Evolutionary conservation across 805 yeast species (phyloP).

Genomic region (Metschnikowia lachancei): DNA sequence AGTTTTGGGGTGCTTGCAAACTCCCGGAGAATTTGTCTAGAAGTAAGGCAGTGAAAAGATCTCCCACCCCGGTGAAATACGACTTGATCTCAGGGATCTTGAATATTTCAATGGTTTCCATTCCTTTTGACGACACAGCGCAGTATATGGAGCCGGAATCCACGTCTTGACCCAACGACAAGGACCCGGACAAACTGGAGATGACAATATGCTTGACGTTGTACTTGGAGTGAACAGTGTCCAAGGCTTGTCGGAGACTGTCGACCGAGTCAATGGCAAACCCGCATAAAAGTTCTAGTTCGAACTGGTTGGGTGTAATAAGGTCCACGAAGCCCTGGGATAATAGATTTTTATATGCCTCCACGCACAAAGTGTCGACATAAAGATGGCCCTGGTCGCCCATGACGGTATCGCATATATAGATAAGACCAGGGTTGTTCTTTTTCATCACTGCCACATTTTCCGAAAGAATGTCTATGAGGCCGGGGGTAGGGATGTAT

Average conservation of each 20-base stretch:
- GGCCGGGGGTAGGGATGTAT: conserved; percentile 18
- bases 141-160: conserved; percentile 26
- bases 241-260: conserved; percentile 14
- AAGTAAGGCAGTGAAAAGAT: conserved; percentile 76
- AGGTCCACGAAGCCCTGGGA: conserved; percentile 13
- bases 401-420: conserved; percentile 22
- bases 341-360: conserved; percentile 15
- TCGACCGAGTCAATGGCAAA: conserved; percentile 9
- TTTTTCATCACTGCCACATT: conserved; percentile 12
- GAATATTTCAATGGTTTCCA: conserved; percentile 26
- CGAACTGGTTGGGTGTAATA: conserved; percentile 22
- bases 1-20: conserved; percentile 9
- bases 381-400: conserved; percentile 23
- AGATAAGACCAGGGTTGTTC: conserved; percentile 18
- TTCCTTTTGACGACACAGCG: conserved; percentile 21
- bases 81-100: conserved; percentile 64
- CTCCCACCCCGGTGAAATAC: conserved; percentile 95
- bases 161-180: conserved; percentile 5
- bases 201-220: conserved; percentile 17
- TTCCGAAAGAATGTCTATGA: conserved; percentile 13
- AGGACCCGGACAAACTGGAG: conserved; percentile 18
- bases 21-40: conserved; percentile 53
- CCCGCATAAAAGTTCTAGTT: conserved; percentile 20
- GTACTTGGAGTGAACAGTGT: conserved; percentile 12
- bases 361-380: conserved; percentile 17